Conservation (phyloP, 2,329 filamentous ascomycete genomes). For the Magnaporthiopsis poae region DNA sequence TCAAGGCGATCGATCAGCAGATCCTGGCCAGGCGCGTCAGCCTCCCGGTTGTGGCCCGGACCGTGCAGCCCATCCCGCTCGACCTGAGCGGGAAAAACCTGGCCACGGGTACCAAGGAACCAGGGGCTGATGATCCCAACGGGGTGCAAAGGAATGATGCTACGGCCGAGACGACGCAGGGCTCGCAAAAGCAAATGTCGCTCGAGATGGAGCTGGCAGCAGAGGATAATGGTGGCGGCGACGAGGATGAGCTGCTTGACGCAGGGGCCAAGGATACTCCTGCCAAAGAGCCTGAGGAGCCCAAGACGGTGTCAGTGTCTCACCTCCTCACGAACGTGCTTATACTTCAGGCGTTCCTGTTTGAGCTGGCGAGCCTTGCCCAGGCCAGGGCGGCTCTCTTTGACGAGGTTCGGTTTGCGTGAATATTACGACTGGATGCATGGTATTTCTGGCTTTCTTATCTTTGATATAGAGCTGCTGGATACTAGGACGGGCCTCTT, state of each 20-base stretch:
- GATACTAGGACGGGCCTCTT: not conserved
- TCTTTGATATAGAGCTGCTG: not conserved
- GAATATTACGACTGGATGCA: not conserved
- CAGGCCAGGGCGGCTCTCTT: constrained; percentile 68
- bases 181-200: constrained; percentile 7
- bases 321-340: constrained; percentile 73
- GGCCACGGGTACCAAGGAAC: constrained; percentile 8
- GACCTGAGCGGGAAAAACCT: constrained; percentile 27
- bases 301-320: constrained; percentile 54
- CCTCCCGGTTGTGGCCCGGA: constrained; percentile 28
- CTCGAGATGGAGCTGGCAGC: constrained; percentile 5
- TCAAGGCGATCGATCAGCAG: constrained; percentile 54
- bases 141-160: constrained; percentile 17
- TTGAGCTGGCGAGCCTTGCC: constrained; percentile 65
- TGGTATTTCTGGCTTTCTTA: not conserved
- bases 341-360: constrained; percentile 67
- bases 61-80: constrained; percentile 38
- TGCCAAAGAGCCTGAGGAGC: constrained; percentile 14
- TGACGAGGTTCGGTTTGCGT: constrained; percentile 60
- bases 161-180: constrained; percentile 13
- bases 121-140: constrained; percentile 5
- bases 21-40: constrained; percentile 48
- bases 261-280: constrained; percentile 12
- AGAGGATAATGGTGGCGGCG: constrained; percentile 16
- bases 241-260: constrained; percentile 19